Conservation (phyloP, 352 stramenopile genomes). For the Ophiocytium majus region DNA sequence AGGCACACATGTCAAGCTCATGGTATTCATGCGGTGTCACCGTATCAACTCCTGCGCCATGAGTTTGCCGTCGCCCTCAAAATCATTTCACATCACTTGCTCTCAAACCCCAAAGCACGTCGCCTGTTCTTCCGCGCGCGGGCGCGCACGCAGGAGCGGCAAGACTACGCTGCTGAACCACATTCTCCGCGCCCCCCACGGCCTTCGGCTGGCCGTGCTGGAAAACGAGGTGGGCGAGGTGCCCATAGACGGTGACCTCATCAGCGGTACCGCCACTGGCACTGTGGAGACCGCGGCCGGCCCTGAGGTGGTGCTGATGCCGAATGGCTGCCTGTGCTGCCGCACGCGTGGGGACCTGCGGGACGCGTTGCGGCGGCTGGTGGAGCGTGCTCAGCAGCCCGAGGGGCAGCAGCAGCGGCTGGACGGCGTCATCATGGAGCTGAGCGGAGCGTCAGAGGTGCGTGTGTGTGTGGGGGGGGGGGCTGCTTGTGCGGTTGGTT, state of each 20-base stretch:
- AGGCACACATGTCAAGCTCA: neutral
- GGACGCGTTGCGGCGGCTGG: conserved; percentile 69
- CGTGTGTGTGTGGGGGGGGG: too few relatives aligned
- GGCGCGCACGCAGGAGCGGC: conserved; percentile 58
- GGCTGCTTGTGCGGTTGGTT: too few relatives aligned
- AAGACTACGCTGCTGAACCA: conserved; percentile 95
- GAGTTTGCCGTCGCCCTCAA: neutral
- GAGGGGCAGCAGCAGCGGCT: neutral
- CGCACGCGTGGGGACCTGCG: conserved; percentile 85
- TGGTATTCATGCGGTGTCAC: neutral
- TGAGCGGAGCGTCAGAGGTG: conserved; percentile 21
- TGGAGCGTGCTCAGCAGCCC: conserved; percentile 58
- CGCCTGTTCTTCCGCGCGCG: neutral
- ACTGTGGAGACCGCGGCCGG: neutral
- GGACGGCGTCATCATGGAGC: conserved; percentile 35
- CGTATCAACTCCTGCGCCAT: neutral
- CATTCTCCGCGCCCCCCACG: conserved; percentile 82
- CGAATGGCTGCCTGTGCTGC: conserved; percentile 97
- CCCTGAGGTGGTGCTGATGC: conserved; percentile 85
- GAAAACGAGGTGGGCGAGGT: conserved; percentile 98
- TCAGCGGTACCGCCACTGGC: conserved; percentile 54
- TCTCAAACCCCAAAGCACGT: neutral
- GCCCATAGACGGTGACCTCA: conserved; percentile 84
- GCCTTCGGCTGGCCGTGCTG: conserved; percentile 90
- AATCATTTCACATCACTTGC: neutral